These are phyloP conservation scores for Colletotrichum filicis DNA, from an alignment of 2,329 filamentous ascomycete species.

Conservation along the genomic window DNA sequence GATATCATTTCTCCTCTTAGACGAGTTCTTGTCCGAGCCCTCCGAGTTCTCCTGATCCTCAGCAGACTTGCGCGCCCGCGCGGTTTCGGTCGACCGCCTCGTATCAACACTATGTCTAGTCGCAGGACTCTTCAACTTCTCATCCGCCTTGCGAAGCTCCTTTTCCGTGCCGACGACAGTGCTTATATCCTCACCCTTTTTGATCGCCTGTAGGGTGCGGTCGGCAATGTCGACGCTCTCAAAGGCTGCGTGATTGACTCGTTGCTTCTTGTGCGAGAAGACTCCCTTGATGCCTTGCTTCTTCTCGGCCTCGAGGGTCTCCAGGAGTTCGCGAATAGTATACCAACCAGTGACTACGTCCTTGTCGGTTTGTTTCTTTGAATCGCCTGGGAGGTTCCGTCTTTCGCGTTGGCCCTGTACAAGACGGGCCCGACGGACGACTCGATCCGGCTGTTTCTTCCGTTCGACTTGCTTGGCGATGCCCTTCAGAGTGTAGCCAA, in stretches of 20 bases:
- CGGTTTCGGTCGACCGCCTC: conserved; percentile 8
- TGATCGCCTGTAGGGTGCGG: conserved; percentile 56
- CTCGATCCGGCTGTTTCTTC: conserved; percentile 61
- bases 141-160: conserved; percentile 37
- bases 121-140: conserved; percentile 32
- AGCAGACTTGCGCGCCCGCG: conserved; percentile 1
- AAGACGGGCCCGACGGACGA: conserved; percentile 68
- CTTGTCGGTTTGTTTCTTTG: conserved; percentile 41
- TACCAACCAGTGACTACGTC: conserved; percentile 54
- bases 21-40: neutral
- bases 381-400: conserved; percentile 45
- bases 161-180: conserved; percentile 42
- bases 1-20: neutral
- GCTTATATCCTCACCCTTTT: conserved; percentile 54
- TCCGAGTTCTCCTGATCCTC: neutral
- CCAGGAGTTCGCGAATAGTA: conserved; percentile 52
- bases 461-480: conserved; percentile 69
- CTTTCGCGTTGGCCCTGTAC: conserved; percentile 65
- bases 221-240: conserved; percentile 61
- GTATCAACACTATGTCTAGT: conserved; percentile 25
- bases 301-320: conserved; percentile 47
- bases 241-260: conserved; percentile 57
- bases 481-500: conserved; percentile 73
- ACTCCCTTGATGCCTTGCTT: conserved; percentile 48
- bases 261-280: conserved; percentile 46